Percentiles rank a stretch among this genome's conserved stretches.
Conservation (phyloP, 73 alveolate genomes). For the Diophrys appendiculata region DNA sequence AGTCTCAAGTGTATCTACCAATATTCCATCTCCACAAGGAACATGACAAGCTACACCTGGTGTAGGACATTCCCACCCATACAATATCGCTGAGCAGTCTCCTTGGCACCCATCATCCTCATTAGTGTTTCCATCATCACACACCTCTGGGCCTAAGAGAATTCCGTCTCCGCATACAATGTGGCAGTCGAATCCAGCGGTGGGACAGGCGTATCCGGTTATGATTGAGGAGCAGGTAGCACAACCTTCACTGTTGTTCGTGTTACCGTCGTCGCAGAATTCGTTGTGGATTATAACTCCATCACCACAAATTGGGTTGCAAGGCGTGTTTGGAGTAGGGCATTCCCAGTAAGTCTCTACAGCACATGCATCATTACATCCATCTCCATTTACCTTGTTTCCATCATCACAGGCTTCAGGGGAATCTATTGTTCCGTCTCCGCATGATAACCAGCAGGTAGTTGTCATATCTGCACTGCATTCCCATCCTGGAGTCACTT, state of each 20-base stretch:
- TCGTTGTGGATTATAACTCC: not conserved
- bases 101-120: not conserved
- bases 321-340: not conserved
- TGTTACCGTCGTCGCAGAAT: constrained; percentile 56
- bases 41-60: too few relatives aligned
- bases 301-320: constrained; percentile 22
- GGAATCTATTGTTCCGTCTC: too few relatives aligned
- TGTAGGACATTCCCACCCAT: too few relatives aligned
- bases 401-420: constrained; percentile 29
- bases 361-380: not conserved
- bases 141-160: not conserved
- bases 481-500: too few relatives aligned
- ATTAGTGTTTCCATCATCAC: constrained; percentile 1
- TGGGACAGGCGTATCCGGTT: constrained; percentile 12
- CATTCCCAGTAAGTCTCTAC: constrained; percentile 21
- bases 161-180: constrained; percentile 9
- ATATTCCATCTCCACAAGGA: too few relatives aligned
- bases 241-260: constrained; percentile 42
- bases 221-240: constrained; percentile 28
- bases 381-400: constrained; percentile 4
- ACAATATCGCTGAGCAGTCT: too few relatives aligned
- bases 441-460: too few relatives aligned
- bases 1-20: too few relatives aligned
- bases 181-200: too few relatives aligned
- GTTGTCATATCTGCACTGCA: too few relatives aligned